Percentiles rank a stretch among this genome's conserved stretches.
Conservation (phyloP, 805 yeast genomes). For the Ogataea zsoltii region DNA sequence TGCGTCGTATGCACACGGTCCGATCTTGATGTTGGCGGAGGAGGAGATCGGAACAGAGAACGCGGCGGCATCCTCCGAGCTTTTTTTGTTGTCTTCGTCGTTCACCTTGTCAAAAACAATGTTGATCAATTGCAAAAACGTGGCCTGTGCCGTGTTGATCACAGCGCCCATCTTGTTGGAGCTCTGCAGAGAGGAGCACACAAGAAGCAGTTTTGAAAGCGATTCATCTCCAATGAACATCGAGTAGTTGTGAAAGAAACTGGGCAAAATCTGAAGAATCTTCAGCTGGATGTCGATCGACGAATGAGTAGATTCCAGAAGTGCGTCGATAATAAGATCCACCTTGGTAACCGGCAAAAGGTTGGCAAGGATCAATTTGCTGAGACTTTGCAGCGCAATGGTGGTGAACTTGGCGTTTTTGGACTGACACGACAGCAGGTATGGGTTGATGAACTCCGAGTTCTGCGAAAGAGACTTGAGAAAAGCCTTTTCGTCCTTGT, state of each 20-base stretch:
- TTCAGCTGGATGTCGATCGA: constrained; percentile 85
- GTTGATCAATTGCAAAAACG: constrained; percentile 81
- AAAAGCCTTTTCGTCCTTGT: constrained; percentile 17
- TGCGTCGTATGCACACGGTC: constrained; percentile 65
- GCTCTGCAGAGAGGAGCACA: constrained; percentile 72
- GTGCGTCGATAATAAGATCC: constrained; percentile 60
- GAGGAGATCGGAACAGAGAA: constrained; percentile 48
- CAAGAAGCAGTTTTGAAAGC: constrained; percentile 57
- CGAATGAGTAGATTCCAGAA: constrained; percentile 70
- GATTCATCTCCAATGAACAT: constrained; percentile 52
- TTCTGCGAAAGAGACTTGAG: constrained; percentile 39
- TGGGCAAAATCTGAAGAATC: constrained; percentile 79
- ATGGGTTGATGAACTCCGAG: constrained; percentile 64
- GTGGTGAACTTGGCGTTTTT: constrained; percentile 73
- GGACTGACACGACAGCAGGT: constrained; percentile 69
- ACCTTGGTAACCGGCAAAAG: constrained; percentile 56
- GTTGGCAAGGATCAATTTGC: constrained; percentile 53
- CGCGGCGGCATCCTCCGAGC: constrained; percentile 1
- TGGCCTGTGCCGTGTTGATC: constrained; percentile 88
- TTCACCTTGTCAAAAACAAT: constrained; percentile 70
- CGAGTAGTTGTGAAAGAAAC: constrained; percentile 66
- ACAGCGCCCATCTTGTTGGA: constrained; percentile 75
- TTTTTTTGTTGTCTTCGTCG: constrained; percentile 38
- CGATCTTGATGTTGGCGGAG: constrained; percentile 42
- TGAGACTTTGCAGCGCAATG: constrained; percentile 70